Evolutionary conservation across 148 eudicot species (phyloP).

Genomic region (Camellia sinensis): DNA sequence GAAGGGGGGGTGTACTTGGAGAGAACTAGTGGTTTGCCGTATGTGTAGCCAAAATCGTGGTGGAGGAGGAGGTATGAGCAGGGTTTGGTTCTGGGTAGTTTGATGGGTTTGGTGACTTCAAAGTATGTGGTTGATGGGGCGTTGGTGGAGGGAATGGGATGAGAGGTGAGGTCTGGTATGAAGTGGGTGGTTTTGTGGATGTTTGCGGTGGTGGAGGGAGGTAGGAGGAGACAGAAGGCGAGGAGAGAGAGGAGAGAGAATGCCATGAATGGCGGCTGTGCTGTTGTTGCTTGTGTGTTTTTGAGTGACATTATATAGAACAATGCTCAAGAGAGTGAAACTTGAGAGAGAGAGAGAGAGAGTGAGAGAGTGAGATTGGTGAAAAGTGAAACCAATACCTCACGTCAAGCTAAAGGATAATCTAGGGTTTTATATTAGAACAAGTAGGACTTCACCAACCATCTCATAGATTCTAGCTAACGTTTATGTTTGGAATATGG

Average conservation of each 20-base stretch:
- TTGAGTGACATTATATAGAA: background rate
- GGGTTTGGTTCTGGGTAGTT: slow-evolving; percentile 48
- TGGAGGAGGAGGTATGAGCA: slow-evolving; percentile 56
- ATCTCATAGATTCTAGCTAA: background rate
- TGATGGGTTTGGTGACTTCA: slow-evolving; percentile 68
- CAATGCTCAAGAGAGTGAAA: background rate
- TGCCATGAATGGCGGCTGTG: slow-evolving; percentile 19
- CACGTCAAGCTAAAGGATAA: background rate
- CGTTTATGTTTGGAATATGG: too few relatives aligned
- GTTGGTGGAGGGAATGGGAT: slow-evolving; percentile 20
- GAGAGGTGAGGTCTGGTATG: slow-evolving; percentile 27
- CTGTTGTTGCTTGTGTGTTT: background rate
- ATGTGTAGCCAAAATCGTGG: slow-evolving; percentile 75
- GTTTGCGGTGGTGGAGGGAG: slow-evolving; percentile 32
- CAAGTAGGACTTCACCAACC: background rate
- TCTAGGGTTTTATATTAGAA: too few relatives aligned
- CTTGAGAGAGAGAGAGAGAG: background rate
- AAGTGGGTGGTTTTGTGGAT: slow-evolving; percentile 29
- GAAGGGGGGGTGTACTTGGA: slow-evolving; percentile 61
- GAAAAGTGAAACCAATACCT: background rate
- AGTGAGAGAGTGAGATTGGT: background rate
- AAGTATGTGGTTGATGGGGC: slow-evolving; percentile 48
- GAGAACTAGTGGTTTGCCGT: slow-evolving; percentile 50
- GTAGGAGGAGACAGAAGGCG: slow-evolving; percentile 24
- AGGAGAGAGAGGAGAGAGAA: slow-evolving; percentile 23